phyloP scores from a whole-genome alignment of 371 early-diverging fungal genomes.

The Gilbertella persicaria region DNA sequence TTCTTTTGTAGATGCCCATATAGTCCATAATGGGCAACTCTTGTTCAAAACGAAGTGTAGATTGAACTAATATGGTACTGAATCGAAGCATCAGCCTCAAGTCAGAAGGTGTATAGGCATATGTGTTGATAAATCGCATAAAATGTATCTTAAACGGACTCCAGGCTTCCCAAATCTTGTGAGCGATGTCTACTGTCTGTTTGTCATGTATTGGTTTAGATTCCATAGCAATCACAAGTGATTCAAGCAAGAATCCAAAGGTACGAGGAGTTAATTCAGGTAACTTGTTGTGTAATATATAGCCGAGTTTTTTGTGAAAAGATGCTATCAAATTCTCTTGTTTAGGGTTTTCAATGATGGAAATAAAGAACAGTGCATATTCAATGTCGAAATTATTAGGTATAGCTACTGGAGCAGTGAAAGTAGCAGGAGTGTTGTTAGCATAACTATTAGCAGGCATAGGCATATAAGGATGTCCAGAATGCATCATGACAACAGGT shows the following conservation, averaged over 20 bases:
- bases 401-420: not conserved
- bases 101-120: conserved; percentile 1
- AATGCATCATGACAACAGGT: conserved; percentile 6
- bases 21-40: conserved; percentile 4
- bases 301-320: conserved; percentile 16
- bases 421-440: not conserved
- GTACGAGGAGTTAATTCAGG: conserved; percentile 16
- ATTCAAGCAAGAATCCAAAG: conserved; percentile 18
- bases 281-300: conserved; percentile 7
- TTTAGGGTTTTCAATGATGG: conserved; percentile 1
- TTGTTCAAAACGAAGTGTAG: not conserved
- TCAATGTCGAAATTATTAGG: conserved; percentile 4
- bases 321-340: not conserved
- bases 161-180: conserved; percentile 6
- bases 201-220: conserved; percentile 4
- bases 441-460: not conserved
- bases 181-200: conserved; percentile 1
- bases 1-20: not conserved
- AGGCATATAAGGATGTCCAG: conserved; percentile 6
- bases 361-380: conserved; percentile 1
- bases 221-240: conserved; percentile 6
- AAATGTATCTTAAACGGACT: not conserved
- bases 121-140: not conserved
- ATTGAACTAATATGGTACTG: not conserved
- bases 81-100: not conserved